Evolutionary conservation across 2,329 filamentous ascomycete species (phyloP), one percentile per base, ranked within the genome.

Genomic region (Trichophyton mentagrophytes): DNA sequence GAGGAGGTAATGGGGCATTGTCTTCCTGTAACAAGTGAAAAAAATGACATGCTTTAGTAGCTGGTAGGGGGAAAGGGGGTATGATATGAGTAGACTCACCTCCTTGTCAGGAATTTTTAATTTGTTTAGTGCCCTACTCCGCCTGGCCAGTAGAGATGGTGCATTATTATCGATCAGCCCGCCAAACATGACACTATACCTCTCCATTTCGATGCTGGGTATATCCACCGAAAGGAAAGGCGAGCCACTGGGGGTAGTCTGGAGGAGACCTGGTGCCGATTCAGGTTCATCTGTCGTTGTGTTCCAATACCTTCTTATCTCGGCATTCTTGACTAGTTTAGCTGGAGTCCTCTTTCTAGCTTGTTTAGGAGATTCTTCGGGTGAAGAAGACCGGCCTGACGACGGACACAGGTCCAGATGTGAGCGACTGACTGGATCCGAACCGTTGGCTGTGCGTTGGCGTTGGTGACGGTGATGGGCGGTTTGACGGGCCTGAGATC

Each of bases 101-200:
- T 70, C 67, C 58, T 74, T 73, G 61, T 79, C 78, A 58, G 81
- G 78, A 20, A 77, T 79, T 64, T 79, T 82, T 0, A 88, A 72
- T 61, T 78, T 82, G 38, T 75, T 70, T 44, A 76, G 64, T 3
- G 71, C 71, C 60, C 67, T 73, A 60, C 71, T 74, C 49, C 72
- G 69, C 61, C 73, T 68, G 58, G 70, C 67, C 60, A 74, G 65
- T 59, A 72, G 64, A 8, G 53, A 66, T 4, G 72, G 66, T 38
- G 69, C 65, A 36, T 69, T 65, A 63, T 70, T 63, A 83, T 71
- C 69, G 38, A 67, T 81, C 27, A 96, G 76, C 42, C 82, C 82
- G 60, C 86, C 84, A 69, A 97, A 96, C 91, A 96, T 96, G 65
- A 96, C 82, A 67, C 90, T 96, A 67, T 96, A 97, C 57, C 92